Base-by-base conservation (phyloP, 208 protist genomes). In the Wallacemonas sp. region DNA sequence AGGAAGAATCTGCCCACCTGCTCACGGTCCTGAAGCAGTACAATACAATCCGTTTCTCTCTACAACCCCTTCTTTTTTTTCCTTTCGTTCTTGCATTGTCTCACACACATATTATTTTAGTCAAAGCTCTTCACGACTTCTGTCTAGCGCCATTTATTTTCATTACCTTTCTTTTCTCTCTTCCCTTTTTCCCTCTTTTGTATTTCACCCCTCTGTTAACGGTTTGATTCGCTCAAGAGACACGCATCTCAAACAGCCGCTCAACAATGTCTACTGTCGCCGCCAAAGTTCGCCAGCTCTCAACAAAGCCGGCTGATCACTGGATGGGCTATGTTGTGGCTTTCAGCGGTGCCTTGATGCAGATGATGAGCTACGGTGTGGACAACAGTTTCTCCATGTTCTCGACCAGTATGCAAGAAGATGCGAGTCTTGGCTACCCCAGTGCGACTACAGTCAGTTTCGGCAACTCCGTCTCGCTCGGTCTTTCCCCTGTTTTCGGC, bases 341-440 rank as follows among this genome's bases (percentile, higher is more conserved):
- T 45, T 51, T 91, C 22, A 88, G 81, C 12, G 88, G 80, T 30
- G 70, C 84, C 19, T 64, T 94, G 30, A 91, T 91, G 83, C 85
- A 94, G 63, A 81, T 94, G 70, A 90, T 89, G 82, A 84, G 62
- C 53, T 94, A 91, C 68, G 88, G 88, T 56, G 91, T 90, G 62
- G 80, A 87, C 63, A 92, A 94, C 88, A 88, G 85, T 44, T 90
- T 86, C 59, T 86, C 79, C 44, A 90, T 86, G 33, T 94, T 94
- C 67, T 80, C 72, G 12, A 42, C 68, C 15, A 77, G 77, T 55
- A 94, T 94, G 82, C 73, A 92, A 58, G 72, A 82, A 0, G 88
- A 94, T 62, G 36, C 77, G 1, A 78, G 72, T 0, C 79, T 94
- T 26, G 82, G 80, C 15, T 88, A 81, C 63, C 85, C 88, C 1